Percentiles rank a stretch among this genome's conserved stretches.
Conservation (phyloP, 2,329 filamentous ascomycete genomes). For the Sporothrix humicola region DNA sequence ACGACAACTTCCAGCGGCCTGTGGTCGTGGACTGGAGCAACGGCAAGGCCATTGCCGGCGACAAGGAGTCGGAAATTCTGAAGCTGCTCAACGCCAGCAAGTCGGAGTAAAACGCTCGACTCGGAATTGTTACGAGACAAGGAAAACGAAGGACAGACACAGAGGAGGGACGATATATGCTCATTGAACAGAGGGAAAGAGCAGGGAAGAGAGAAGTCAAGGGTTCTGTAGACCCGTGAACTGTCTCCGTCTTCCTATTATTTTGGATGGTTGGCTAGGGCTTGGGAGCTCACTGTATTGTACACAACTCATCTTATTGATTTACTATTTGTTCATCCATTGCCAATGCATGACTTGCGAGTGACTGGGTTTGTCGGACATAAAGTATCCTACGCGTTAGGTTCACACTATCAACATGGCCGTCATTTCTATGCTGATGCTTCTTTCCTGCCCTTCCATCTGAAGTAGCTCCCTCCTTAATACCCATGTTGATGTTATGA, state of each 20-base stretch:
- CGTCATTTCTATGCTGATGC: background rate
- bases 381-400: too few relatives aligned
- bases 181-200: background rate
- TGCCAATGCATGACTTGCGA: too few relatives aligned
- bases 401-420: too few relatives aligned
- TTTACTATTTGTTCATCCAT: background rate
- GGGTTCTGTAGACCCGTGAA: background rate
- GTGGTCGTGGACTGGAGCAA: constrained; percentile 95
- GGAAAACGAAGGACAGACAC: background rate
- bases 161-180: background rate
- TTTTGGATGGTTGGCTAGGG: background rate
- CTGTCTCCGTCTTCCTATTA: background rate
- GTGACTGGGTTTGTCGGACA: too few relatives aligned
- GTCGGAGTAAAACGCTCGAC: background rate
- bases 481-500: too few relatives aligned
- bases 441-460: background rate
- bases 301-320: constrained; percentile 1
- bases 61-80: constrained; percentile 86
- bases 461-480: background rate
- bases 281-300: background rate
- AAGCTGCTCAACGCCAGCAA: constrained; percentile 66
- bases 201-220: background rate
- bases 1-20: constrained; percentile 72
- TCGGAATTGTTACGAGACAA: too few relatives aligned
- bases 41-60: constrained; percentile 77